These are phyloP conservation scores for Marchantia polymorpha DNA, from an alignment of 225 moss, liverwort and hornwort species.

Conservation along the genomic window DNA sequence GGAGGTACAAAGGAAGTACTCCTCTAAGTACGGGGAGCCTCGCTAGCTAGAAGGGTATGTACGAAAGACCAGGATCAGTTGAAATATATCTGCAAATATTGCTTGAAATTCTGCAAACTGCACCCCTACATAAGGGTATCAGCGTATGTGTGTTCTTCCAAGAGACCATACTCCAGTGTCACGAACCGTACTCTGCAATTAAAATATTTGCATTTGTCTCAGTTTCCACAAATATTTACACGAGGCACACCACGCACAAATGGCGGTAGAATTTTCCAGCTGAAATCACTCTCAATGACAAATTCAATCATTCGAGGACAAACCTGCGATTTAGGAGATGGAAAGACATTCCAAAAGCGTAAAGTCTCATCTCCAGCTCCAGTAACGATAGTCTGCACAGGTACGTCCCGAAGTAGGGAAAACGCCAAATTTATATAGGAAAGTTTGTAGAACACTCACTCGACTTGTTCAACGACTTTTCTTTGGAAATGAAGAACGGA, in stretches of 20 bases:
- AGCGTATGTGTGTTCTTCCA: slow-evolving; percentile 92
- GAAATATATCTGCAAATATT: background rate
- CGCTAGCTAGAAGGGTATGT: slow-evolving; percentile 7
- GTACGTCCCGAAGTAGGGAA: no score
- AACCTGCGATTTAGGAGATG: slow-evolving; percentile 91
- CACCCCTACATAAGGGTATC: slow-evolving; percentile 25
- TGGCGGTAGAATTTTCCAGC: no score
- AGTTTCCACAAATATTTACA: background rate
- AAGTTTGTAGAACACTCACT: no score
- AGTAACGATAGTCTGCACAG: slow-evolving; percentile 80
- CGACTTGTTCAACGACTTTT: background rate
- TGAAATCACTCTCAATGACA: background rate
- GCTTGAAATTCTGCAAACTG: background rate
- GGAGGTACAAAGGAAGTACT: background rate
- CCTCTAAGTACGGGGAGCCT: background rate
- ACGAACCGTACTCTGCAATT: slow-evolving; percentile 70
- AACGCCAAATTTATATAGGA: no score
- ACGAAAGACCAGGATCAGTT: background rate
- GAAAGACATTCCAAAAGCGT: slow-evolving; percentile 97
- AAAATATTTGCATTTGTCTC: background rate
- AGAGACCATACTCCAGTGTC: slow-evolving; percentile 95
- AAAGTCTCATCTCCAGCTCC: slow-evolving; percentile 97
- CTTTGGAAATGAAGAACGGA: background rate
- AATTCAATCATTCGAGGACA: background rate
- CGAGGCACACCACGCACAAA: no score